These are phyloP conservation scores for Acorus gramineus DNA, from an alignment of 106 monocot species.

Conservation along the genomic window DNA sequence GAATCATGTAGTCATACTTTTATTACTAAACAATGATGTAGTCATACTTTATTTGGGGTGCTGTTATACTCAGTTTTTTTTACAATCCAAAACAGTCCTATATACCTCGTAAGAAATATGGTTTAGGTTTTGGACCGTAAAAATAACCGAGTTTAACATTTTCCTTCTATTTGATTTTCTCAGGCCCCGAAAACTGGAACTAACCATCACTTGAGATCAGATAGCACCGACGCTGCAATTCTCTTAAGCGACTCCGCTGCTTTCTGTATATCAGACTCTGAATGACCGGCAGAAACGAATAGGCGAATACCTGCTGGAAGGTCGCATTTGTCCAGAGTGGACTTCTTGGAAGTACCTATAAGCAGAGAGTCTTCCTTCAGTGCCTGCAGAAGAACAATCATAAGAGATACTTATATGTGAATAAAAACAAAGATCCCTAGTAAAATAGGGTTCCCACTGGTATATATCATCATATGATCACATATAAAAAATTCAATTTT, in stretches of 20 bases:
- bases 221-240: constrained; percentile 26
- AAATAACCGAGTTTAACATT: too few relatives aligned
- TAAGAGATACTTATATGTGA: background rate
- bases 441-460: background rate
- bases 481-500: background rate
- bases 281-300: constrained; percentile 49
- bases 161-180: too few relatives aligned
- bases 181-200: too few relatives aligned
- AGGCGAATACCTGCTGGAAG: constrained; percentile 46
- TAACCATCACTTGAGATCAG: constrained; percentile 10
- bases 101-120: too few relatives aligned
- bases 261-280: constrained; percentile 29
- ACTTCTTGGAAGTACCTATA: constrained; percentile 46
- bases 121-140: too few relatives aligned
- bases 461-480: background rate
- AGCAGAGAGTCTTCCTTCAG: constrained; percentile 50
- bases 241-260: constrained; percentile 28
- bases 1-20: too few relatives aligned
- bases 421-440: background rate
- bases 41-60: too few relatives aligned
- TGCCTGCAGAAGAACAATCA: constrained; percentile 9
- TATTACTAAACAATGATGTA: too few relatives aligned
- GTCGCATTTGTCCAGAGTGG: constrained; percentile 40
- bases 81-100: too few relatives aligned
- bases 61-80: too few relatives aligned